These are phyloP conservation scores for Aspergillus costaricaensis DNA, from an alignment of 2,329 filamentous ascomycete species.

Conservation along the genomic window DNA sequence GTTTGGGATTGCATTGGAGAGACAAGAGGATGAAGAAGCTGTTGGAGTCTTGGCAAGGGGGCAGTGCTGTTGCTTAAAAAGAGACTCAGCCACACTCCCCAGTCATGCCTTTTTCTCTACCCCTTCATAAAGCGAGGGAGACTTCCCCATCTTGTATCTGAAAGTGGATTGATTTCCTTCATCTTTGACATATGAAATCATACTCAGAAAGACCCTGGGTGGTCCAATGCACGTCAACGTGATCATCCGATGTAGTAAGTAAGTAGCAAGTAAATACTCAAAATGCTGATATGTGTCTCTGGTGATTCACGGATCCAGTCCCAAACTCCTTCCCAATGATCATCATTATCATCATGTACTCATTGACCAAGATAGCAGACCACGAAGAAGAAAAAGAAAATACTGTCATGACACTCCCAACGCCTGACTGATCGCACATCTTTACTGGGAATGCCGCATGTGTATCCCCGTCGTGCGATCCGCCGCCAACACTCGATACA, in stretches of 20 bases:
- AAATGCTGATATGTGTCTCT: too few relatives aligned
- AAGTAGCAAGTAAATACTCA: not conserved
- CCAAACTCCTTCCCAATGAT: not conserved
- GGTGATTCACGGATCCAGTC: not conserved
- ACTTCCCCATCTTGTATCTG: not conserved
- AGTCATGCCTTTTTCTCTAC: not conserved
- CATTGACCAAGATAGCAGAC: not conserved
- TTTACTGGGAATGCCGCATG: not conserved
- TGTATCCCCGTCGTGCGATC: not conserved
- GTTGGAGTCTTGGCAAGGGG: slow-evolving; percentile 1
- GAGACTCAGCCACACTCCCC: slow-evolving; percentile 2
- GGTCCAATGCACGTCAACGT: not conserved
- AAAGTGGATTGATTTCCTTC: not conserved
- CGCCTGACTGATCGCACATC: not conserved
- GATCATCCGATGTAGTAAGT: not conserved
- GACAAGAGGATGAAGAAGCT: not conserved
- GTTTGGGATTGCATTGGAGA: not conserved
- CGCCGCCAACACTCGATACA: slow-evolving; percentile 9
- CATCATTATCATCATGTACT: not conserved
- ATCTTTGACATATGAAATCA: too few relatives aligned
- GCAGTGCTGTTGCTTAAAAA: not conserved
- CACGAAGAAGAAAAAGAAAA: not conserved
- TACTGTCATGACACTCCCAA: not conserved
- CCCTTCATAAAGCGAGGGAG: not conserved
- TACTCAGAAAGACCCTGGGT: too few relatives aligned